Conservation (phyloP, 805 yeast species). For the Metschnikowia drakensbergensis region DNA sequence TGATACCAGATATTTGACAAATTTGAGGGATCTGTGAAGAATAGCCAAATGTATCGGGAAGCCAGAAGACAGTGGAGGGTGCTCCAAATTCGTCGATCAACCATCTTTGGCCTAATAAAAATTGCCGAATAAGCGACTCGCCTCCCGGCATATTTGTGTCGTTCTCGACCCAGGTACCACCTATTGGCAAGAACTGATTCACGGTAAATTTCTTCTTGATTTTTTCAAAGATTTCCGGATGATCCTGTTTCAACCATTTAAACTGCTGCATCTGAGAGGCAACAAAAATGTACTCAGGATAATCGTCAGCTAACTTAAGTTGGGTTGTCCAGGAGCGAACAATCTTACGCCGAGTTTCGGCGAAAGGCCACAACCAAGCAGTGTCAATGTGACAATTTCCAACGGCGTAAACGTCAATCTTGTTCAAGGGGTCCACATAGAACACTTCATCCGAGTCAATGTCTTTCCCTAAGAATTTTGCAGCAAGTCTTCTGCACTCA, state of each 20-base stretch:
- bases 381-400: slow-evolving; percentile 98
- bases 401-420: slow-evolving; percentile 68
- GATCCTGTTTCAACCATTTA: slow-evolving; percentile 84
- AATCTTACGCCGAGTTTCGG: slow-evolving; percentile 88
- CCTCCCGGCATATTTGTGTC: slow-evolving; percentile 96
- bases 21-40: slow-evolving; percentile 93
- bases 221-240: slow-evolving; percentile 70
- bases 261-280: slow-evolving; percentile 97
- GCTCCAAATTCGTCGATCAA: slow-evolving; percentile 75
- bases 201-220: slow-evolving; percentile 63
- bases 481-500: slow-evolving; percentile 65
- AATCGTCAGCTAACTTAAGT: slow-evolving; percentile 73
- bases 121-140: slow-evolving; percentile 85
- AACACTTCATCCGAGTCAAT: slow-evolving; percentile 61
- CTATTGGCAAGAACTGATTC: slow-evolving; percentile 82
- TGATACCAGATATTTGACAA: slow-evolving; percentile 81
- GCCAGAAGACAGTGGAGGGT: slow-evolving; percentile 79
- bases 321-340: slow-evolving; percentile 96
- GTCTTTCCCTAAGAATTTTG: slow-evolving; percentile 58
- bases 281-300: slow-evolving; percentile 90
- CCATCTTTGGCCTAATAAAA: slow-evolving; percentile 84
- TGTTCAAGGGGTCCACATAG: slow-evolving; percentile 31
- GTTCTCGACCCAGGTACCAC: slow-evolving; percentile 98
- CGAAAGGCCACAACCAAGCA: slow-evolving; percentile 99
- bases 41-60: slow-evolving; percentile 97